Base-by-base conservation (phyloP, 1,284 basidiomycete species). In the Peniophora sp. region DNA sequence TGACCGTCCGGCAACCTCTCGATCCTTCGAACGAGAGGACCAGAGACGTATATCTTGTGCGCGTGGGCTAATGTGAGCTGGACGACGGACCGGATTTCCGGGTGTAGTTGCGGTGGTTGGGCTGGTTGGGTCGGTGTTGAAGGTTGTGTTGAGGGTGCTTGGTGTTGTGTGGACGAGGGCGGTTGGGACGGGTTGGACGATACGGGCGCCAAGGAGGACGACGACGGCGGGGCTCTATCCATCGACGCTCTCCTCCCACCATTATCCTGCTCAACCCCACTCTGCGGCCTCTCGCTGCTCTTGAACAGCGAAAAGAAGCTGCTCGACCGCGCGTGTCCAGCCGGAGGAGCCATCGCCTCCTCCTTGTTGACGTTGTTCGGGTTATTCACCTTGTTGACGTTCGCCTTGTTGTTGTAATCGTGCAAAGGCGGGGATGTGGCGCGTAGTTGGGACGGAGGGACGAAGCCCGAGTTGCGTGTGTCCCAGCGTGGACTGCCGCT, bases 31-130 rank as follows among this genome's bases (percentile, higher is more conserved):
- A 86, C 70, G 25, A 91, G 77, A n/a, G 84, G 85, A 3, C 88
- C 89, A 14, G 88, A 89, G 65, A 83, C 88, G 66, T 91, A 90
- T 8, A 90, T 73, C 63, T 89, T 88, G 70, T 83, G 84, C 1
- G 83, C 77, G 61, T 89, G 86, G 8, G 83, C 80, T 34, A 78
- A 68, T 19, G 79, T 83, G 45, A 89, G 72, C 51, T 78, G 75
- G 24, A 89, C 79, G 49, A 88, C 78, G 1, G 85, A 89, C 48
- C 82, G 79, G 52, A 91, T 89, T 68, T 90, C 88, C 27, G 85
- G 82, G 63, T 90, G 89, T 24, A 90, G 69, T 19, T 74, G 71
- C 0, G 20, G 36, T 17, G 43, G 50, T 14, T 56, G 53, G 54
- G 55, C 54, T 52, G 53, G 47, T 45, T 34, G 19, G 35, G 52